phyloP scores from a whole-genome alignment of 2,329 filamentous ascomycete genomes.

The Juglanconis oblonga region DNA sequence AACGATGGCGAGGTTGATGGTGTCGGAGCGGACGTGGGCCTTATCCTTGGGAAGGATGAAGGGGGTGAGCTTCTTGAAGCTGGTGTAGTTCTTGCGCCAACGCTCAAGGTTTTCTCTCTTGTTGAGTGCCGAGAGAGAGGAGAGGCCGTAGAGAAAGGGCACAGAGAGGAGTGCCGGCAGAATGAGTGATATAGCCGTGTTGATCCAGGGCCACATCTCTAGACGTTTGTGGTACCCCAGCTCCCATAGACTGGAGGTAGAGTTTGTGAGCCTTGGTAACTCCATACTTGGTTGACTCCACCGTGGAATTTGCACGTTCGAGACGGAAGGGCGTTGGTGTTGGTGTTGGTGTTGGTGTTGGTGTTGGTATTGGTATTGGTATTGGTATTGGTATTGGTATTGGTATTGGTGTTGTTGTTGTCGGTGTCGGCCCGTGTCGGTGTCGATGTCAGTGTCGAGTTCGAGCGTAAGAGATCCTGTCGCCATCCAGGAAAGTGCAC shows the following conservation, averaged over 20 bases:
- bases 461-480: too few relatives aligned
- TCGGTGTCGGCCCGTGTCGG: too few relatives aligned
- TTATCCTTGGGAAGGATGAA: background rate
- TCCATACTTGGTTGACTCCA: background rate
- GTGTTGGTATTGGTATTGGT: too few relatives aligned
- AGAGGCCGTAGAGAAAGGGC: background rate
- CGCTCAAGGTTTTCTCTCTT: background rate
- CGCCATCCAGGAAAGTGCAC: too few relatives aligned
- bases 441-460: too few relatives aligned
- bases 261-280: background rate
- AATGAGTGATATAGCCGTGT: background rate
- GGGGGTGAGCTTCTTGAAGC: background rate
- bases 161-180: background rate
- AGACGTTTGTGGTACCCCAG: background rate
- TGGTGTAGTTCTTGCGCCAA: background rate
- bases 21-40: background rate
- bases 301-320: background rate
- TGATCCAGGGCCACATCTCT: background rate
- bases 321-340: too few relatives aligned
- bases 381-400: too few relatives aligned
- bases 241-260: background rate
- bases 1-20: background rate
- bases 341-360: too few relatives aligned
- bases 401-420: too few relatives aligned
- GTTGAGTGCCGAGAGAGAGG: background rate